phyloP scores from a whole-genome alignment of 768 basidiomycete genomes.

The Amanita inopinata region DNA sequence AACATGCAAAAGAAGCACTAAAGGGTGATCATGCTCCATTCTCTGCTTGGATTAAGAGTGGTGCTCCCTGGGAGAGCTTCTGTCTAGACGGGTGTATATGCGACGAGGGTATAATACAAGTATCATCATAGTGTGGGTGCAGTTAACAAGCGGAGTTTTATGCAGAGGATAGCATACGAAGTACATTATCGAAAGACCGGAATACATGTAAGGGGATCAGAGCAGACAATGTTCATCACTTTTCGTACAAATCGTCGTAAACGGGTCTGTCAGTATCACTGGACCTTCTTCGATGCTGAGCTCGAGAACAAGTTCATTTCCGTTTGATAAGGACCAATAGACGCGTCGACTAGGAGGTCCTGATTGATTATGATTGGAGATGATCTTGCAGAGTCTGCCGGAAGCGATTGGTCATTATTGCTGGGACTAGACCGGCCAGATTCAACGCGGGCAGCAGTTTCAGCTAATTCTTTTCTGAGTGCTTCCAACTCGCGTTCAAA shows the following conservation, averaged over 20 bases:
- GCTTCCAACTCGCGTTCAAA: conserved; percentile 91
- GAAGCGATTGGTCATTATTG: conserved; percentile 32
- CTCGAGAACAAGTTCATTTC: conserved; percentile 13
- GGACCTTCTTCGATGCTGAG: conserved; percentile 20
- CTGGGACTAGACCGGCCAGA: conserved; percentile 45
- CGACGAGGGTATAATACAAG: not conserved
- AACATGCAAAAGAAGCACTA: conserved; percentile 39
- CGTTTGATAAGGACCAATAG: conserved; percentile 19
- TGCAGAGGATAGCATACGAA: conserved; percentile 2
- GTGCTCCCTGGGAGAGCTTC: conserved; percentile 45
- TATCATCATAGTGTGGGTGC: conserved; percentile 1
- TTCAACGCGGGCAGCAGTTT: conserved; percentile 37
- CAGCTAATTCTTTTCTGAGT: conserved; percentile 82
- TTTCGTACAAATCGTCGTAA: conserved; percentile 10
- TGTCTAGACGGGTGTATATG: conserved; percentile 12
- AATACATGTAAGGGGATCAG: not conserved
- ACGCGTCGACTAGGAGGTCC: not conserved
- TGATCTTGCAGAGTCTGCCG: conserved; percentile 20
- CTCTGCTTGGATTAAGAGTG: conserved; percentile 53
- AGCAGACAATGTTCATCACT: conserved; percentile 2
- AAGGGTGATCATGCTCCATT: conserved; percentile 38
- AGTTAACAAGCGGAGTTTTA: conserved; percentile 10
- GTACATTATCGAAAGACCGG: conserved; percentile 1
- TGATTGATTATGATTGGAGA: not conserved
- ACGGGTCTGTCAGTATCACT: conserved; percentile 12